Evolutionary conservation across 2,329 filamentous ascomycete species (phyloP).

Genomic region (Scedosporium apiospermum): DNA sequence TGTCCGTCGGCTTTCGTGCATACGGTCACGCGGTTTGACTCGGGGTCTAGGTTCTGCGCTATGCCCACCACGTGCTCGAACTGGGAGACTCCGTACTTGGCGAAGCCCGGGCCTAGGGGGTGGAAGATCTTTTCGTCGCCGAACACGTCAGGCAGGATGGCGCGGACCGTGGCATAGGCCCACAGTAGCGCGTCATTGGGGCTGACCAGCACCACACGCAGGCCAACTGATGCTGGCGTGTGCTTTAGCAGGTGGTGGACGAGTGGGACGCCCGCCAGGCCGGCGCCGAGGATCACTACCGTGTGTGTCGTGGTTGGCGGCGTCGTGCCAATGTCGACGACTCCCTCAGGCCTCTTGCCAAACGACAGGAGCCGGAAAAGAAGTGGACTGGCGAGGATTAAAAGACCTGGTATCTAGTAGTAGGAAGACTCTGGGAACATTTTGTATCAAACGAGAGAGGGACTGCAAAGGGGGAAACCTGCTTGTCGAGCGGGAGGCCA

Average conservation of each 20-base stretch:
- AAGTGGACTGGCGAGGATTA: no score
- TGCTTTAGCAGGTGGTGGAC: constrained; percentile 41
- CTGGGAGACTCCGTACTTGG: constrained; percentile 31
- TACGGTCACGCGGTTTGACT: constrained; percentile 26
- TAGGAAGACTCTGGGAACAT: no score
- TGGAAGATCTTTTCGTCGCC: constrained; percentile 7
- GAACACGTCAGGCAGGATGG: constrained; percentile 33
- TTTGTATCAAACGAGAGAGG: no score
- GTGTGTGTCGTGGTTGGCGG: no score
- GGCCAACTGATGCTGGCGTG: constrained; percentile 17
- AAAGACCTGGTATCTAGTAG: no score
- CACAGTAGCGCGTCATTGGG: constrained; percentile 32
- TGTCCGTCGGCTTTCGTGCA: constrained; percentile 17
- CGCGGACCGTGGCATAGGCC: constrained; percentile 36
- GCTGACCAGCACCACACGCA: no score
- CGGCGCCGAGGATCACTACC: constrained; percentile 41
- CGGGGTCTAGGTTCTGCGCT: constrained; percentile 33
- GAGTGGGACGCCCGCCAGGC: constrained; percentile 33
- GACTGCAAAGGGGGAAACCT: no score
- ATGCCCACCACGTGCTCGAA: constrained; percentile 44
- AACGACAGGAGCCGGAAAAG: no score
- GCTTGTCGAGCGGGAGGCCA: no score
- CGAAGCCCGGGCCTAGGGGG: constrained; percentile 32
- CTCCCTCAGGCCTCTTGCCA: no score
- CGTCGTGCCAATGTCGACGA: no score